Evolutionary conservation across 768 basidiomycete species (phyloP), one percentile per base, ranked within the genome.

Genomic region (Clitopilus hobsonii): DNA sequence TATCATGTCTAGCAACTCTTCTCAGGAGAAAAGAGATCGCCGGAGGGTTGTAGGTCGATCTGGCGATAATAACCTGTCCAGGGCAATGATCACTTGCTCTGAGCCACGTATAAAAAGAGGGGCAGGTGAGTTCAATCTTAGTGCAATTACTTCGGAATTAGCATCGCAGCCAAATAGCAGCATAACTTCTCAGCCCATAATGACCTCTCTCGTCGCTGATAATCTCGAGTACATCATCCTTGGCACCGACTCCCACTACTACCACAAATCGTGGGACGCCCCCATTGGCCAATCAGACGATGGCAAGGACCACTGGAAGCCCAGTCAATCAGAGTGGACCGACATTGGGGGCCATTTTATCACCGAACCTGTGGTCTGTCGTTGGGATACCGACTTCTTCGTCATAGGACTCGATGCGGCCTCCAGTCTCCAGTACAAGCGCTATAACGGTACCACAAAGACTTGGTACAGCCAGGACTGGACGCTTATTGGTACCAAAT

Each of bases 201-300:
- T 54, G 58, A 52, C 53, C 25, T 22, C 58, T 36, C 52, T 56
- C 53, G 24, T 20, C n/a, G 3, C 36, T 22, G 54, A 57, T 45
- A 52, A 53, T 26, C 58, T 60, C 36, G 58, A 61, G 41, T 47
- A 58, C 49, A 56, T 61, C 58, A 55, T 54, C n/a, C 30, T 56
- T n/a, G 58, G 60, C 38, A 49, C 48, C 22, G 49, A 59, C 53
- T 56, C 55, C 27, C 55, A 55, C 18, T 26, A 56, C 29, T 56
- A 59, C 38, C 60, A 61, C 38, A 59, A 61, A 49, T 36, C 6
- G n/a, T 61, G 55, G 54, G 22, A 59, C 26, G n/a, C n/a, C n/a
- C n/a, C n/a, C n/a, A n/a, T n/a, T n/a, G n/a, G n/a, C n/a, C n/a
- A n/a, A n/a, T n/a, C n/a, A n/a, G n/a, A n/a, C n/a, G n/a, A n/a